phyloP scores from a whole-genome alignment of 1,284 basidiomycete genomes.

The Ceratobasidium sp. region DNA sequence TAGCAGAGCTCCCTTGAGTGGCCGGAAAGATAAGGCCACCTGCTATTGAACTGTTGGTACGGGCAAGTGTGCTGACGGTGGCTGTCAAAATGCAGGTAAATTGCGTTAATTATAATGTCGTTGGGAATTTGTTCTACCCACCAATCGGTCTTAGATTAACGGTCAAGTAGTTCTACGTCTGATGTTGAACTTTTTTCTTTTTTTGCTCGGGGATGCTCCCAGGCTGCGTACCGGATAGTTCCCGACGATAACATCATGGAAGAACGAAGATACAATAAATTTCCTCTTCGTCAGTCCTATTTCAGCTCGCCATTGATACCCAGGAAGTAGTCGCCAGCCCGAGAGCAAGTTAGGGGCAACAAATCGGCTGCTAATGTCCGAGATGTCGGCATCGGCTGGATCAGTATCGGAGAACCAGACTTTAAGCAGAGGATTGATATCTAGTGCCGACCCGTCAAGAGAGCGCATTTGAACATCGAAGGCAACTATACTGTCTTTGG shows the following conservation, averaged over 20 bases:
- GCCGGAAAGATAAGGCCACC: slow-evolving; percentile 16
- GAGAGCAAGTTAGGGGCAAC: slow-evolving; percentile 10
- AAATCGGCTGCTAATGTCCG: slow-evolving; percentile 14
- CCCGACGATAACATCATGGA: slow-evolving; percentile 7
- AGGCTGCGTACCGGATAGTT: not conserved
- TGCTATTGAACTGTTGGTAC: not conserved
- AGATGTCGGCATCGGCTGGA: not conserved
- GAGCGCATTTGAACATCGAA: slow-evolving; percentile 10
- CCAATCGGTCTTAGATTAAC: slow-evolving; percentile 4
- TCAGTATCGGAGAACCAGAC: slow-evolving; percentile 20
- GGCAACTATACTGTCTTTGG: slow-evolving; percentile 5
- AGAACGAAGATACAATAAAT: slow-evolving; percentile 14
- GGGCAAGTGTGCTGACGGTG: not conserved
- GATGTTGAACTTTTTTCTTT: no score
- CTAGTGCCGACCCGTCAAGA: not conserved
- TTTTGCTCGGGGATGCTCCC: no score
- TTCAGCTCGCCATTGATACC: slow-evolving; percentile 16
- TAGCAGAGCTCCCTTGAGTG: slow-evolving; percentile 12
- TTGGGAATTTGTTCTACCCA: not conserved
- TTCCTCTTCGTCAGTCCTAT: slow-evolving; percentile 15
- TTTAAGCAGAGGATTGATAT: not conserved
- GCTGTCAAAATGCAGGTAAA: not conserved
- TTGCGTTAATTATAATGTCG: not conserved
- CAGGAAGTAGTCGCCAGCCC: slow-evolving; percentile 9
- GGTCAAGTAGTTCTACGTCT: slow-evolving; percentile 13